These are phyloP conservation scores for Rhizomucor miehei DNA, from an alignment of 371 early-diverging fungal genomes.

Conservation along the genomic window DNA sequence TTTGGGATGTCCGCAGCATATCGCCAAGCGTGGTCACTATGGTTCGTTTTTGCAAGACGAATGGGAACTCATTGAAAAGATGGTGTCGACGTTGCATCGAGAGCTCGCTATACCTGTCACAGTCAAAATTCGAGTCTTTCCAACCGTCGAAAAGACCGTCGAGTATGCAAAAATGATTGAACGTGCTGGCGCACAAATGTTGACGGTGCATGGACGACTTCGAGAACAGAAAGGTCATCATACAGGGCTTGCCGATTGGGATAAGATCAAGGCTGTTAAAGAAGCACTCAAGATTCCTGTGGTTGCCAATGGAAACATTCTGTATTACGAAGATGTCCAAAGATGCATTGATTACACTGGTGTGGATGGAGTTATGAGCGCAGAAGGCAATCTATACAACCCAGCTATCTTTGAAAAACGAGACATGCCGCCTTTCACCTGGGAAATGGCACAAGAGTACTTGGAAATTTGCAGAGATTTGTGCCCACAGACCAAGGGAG, in stretches of 20 bases:
- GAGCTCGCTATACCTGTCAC: slow-evolving; percentile 95
- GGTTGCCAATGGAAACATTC: slow-evolving; percentile 97
- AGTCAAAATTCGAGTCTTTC: slow-evolving; percentile 96
- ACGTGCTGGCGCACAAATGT: slow-evolving; percentile 87
- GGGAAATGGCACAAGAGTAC: slow-evolving; percentile 86
- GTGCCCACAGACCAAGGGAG: slow-evolving; percentile 44
- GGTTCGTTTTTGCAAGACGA: slow-evolving; percentile 97
- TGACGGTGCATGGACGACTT: slow-evolving; percentile 96
- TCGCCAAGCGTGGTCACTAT: slow-evolving; percentile 94
- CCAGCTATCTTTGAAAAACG: slow-evolving; percentile 79
- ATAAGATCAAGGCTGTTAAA: slow-evolving; percentile 92
- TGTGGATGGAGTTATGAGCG: slow-evolving; percentile 96
- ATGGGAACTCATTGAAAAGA: slow-evolving; percentile 83
- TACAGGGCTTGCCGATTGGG: slow-evolving; percentile 98
- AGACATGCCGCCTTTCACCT: slow-evolving; percentile 54
- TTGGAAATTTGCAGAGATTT: slow-evolving; percentile 68
- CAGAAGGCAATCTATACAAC: slow-evolving; percentile 91
- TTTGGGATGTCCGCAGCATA: slow-evolving; percentile 96
- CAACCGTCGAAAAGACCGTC: slow-evolving; percentile 89
- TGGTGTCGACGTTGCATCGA: slow-evolving; percentile 75
- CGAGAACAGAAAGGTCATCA: slow-evolving; percentile 97
- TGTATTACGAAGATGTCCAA: slow-evolving; percentile 87
- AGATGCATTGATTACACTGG: slow-evolving; percentile 89
- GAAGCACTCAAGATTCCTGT: slow-evolving; percentile 88
- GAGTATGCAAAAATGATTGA: slow-evolving; percentile 98